Conservation (phyloP, 192 early-diverging fungal genomes). For the Gigaspora rosea region DNA sequence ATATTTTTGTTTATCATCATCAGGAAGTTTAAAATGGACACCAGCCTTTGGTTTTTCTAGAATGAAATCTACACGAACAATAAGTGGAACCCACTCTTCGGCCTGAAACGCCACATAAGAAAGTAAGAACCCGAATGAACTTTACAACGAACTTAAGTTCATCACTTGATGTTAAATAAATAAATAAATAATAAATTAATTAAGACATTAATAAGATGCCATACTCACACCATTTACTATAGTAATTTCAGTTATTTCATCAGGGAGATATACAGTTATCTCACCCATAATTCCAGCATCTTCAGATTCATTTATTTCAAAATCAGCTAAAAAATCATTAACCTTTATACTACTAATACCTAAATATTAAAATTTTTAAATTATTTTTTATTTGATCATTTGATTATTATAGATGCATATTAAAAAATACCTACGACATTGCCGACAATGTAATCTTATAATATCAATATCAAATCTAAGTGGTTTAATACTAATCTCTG, state of each 20-base stretch:
- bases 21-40: constrained; percentile 11
- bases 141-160: too few relatives aligned
- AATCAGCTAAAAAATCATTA: not conserved
- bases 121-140: not conserved
- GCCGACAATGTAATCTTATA: constrained; percentile 18
- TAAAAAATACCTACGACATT: constrained; percentile 3
- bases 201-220: not conserved
- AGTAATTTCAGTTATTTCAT: not conserved
- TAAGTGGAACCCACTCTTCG: not conserved
- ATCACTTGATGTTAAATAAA: too few relatives aligned
- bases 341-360: not conserved
- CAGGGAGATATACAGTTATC: not conserved
- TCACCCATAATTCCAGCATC: not conserved
- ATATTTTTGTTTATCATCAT: not conserved
- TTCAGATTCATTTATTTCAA: not conserved
- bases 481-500: not conserved
- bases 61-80: not conserved
- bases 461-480: constrained; percentile 1
- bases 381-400: not conserved
- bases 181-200: not conserved
- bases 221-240: not conserved
- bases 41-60: constrained; percentile 4
- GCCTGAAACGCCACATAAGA: not conserved
- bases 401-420: not conserved
- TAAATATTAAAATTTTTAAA: not conserved